phyloP scores from a whole-genome alignment of 2,329 filamentous ascomycete genomes.

The Sphaerulina musiva region DNA sequence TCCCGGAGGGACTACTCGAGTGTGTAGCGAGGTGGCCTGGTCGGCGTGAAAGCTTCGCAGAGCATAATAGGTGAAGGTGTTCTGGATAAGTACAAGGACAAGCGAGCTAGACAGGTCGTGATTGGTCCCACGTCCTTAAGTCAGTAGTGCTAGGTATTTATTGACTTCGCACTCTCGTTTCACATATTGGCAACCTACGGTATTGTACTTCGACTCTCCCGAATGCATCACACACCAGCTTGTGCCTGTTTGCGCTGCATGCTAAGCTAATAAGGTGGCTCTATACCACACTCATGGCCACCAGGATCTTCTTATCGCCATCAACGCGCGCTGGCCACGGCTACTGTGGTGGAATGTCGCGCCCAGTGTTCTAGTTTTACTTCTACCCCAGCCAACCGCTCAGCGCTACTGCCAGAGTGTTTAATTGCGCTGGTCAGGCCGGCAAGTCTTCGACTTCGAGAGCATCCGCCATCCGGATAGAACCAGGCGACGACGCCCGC shows the following conservation, averaged over 20 bases:
- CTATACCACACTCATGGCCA: neutral
- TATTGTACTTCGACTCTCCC: neutral
- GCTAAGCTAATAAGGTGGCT: neutral
- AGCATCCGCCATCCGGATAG: neutral
- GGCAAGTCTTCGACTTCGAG: neutral
- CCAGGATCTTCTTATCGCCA: neutral
- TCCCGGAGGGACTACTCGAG: neutral
- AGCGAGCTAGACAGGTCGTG: neutral
- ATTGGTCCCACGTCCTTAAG: neutral
- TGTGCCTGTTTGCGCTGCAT: neutral
- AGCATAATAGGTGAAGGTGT: neutral
- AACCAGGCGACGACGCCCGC: neutral
- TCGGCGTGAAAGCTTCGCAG: neutral
- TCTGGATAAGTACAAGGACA: neutral
- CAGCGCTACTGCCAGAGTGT: slow-evolving; percentile 3
- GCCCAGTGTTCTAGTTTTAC: neutral
- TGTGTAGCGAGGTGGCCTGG: neutral
- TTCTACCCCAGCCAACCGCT: neutral
- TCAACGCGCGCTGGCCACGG: neutral
- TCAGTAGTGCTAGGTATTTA: neutral
- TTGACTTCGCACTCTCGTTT: neutral
- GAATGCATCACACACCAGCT: neutral
- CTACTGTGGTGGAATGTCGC: neutral
- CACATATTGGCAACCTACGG: neutral
- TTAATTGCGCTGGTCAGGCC: slow-evolving; percentile 6